A percentile compares a stretch with the other conserved stretches of the same genome.
Evolutionary conservation across 306 rosid genomes (phyloP).

Genomic region (Rubus idaeus): DNA sequence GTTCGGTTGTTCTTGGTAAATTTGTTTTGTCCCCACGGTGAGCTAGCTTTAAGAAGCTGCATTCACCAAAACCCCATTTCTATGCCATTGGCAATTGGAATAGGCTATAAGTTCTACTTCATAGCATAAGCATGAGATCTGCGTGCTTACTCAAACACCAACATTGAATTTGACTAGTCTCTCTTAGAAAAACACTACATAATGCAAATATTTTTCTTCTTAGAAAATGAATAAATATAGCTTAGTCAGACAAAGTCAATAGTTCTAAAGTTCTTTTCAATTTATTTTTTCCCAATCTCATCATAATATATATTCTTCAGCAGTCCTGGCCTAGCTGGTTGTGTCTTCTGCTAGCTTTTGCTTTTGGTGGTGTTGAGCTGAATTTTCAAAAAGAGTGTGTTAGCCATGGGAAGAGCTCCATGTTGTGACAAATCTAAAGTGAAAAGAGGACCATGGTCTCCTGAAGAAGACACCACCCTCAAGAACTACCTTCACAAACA

Average conservation of each 20-base stretch:
- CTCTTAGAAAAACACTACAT: not conserved
- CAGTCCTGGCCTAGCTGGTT: not conserved
- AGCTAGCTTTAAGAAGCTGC: no score
- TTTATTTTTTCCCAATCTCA: not conserved
- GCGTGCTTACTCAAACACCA: conserved; percentile 24
- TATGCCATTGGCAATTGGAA: not conserved
- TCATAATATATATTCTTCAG: not conserved
- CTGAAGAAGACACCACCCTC: conserved; percentile 72
- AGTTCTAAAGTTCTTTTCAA: conserved; percentile 5
- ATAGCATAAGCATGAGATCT: conserved; percentile 22
- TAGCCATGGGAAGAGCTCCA: conserved; percentile 78
- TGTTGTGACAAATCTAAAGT: conserved; percentile 74
- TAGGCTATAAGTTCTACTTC: not conserved
- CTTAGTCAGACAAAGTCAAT: conserved; percentile 48
- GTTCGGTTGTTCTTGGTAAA: no score
- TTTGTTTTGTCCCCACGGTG: no score
- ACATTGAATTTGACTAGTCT: conserved; percentile 26
- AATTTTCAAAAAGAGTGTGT: not conserved
- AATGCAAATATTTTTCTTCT: not conserved
- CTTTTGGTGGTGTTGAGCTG: not conserved
- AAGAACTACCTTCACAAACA: conserved; percentile 44
- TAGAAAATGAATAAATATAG: not conserved
- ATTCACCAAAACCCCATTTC: no score
- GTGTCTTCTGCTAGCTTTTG: not conserved
- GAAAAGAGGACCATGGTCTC: conserved; percentile 85